Conservation (phyloP, 108 stramenopile species). For the Skeletonema marinoi region DNA sequence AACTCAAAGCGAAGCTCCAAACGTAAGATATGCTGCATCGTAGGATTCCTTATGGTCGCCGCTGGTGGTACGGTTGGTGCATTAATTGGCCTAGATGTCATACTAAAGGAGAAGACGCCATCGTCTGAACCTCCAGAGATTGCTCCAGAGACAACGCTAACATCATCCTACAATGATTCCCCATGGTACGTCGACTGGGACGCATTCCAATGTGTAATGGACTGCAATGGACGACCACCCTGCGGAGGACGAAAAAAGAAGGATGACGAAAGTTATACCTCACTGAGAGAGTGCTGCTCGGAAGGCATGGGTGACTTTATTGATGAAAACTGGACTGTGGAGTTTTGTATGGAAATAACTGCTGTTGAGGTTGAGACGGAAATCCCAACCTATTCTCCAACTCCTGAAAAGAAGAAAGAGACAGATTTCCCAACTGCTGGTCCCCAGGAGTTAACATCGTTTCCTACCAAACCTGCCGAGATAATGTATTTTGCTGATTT, state of each 20-base stretch:
- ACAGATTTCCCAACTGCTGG: not conserved
- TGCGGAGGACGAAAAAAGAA: conserved; percentile 6
- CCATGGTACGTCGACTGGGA: not conserved
- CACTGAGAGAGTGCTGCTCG: conserved; percentile 21
- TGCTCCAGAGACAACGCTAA: not conserved
- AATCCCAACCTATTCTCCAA: not conserved
- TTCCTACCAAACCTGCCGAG: not conserved
- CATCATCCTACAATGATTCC: not conserved
- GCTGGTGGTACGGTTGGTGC: not conserved
- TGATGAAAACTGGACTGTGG: conserved; percentile 25
- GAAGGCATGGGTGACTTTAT: conserved; percentile 20
- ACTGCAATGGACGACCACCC: not conserved
- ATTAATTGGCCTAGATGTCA: not conserved
- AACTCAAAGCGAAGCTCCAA: not conserved
- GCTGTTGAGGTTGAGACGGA: not conserved
- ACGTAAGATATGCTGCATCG: not conserved
- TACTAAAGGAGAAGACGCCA: not conserved
- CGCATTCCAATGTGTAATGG: not conserved
- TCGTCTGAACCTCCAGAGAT: not conserved
- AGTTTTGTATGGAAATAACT: conserved; percentile 6
- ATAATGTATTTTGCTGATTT: not conserved
- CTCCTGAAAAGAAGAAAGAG: not conserved
- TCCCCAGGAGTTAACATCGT: not conserved
- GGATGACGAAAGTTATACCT: conserved; percentile 8
- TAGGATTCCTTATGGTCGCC: not conserved